These are phyloP conservation scores for Eimeria zaria DNA, from an alignment of 169 alveolate genomes.

Conservation along the genomic window DNA sequence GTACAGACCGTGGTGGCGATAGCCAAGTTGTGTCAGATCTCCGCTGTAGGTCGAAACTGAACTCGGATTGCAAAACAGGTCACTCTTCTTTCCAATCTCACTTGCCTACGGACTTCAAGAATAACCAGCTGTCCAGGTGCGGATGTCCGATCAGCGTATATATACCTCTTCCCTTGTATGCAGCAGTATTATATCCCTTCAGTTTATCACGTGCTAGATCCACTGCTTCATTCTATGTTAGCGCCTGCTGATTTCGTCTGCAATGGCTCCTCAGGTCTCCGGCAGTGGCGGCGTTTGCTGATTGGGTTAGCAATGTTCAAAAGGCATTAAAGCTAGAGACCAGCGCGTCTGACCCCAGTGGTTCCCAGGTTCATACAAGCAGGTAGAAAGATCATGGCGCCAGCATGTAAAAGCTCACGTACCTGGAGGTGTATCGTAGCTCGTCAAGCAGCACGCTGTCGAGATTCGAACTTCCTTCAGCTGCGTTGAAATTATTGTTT, in stretches of 20 bases:
- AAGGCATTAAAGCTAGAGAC: constrained; percentile 27
- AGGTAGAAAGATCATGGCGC: background rate
- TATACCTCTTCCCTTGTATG: background rate
- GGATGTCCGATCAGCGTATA: background rate
- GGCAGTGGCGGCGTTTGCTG: constrained; percentile 56
- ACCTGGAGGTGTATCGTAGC: background rate
- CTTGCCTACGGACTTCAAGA: background rate
- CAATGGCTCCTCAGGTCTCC: constrained; percentile 32
- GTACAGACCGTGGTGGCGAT: constrained; percentile 26
- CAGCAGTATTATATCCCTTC: background rate
- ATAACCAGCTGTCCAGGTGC: constrained; percentile 26
- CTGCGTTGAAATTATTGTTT: background rate
- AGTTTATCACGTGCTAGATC: background rate
- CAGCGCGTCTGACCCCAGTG: background rate
- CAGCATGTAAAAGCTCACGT: background rate
- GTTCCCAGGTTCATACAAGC: background rate
- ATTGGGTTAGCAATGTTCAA: constrained; percentile 41
- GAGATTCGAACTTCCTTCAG: background rate
- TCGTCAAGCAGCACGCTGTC: background rate
- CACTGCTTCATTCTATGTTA: background rate
- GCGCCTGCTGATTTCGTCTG: background rate
- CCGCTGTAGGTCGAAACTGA: constrained; percentile 1
- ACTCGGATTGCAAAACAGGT: background rate
- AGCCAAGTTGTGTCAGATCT: background rate
- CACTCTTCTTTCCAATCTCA: background rate